These are phyloP conservation scores for Pichia thaimueangensis DNA, from an alignment of 805 yeast genomes.

Conservation along the genomic window DNA sequence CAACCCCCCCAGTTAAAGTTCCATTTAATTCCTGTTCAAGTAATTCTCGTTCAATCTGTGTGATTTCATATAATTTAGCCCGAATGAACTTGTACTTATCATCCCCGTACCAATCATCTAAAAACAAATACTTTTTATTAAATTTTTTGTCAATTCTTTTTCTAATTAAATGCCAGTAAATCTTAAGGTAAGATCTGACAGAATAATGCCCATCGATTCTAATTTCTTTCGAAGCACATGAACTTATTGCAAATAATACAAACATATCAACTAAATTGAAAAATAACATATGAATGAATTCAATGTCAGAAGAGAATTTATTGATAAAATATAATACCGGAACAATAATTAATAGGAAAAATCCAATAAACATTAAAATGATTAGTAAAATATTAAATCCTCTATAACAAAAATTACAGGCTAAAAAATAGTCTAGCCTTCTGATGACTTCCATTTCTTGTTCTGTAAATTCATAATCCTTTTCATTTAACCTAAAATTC, in stretches of 20 bases:
- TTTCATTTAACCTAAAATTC: neutral
- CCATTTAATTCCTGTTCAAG: neutral
- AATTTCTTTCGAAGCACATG: conserved; percentile 16
- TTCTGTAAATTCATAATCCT: neutral
- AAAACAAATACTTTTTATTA: conserved; percentile 8
- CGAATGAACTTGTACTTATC: conserved; percentile 10
- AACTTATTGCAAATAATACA: conserved; percentile 7
- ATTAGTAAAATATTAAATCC: conserved; percentile 3
- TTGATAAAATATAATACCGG: neutral
- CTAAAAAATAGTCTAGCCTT: conserved; percentile 7
- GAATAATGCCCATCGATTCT: conserved; percentile 8
- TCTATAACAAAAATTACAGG: conserved; percentile 4
- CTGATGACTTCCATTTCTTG: conserved; percentile 6
- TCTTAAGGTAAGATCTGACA: conserved; percentile 11
- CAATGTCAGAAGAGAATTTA: conserved; percentile 5
- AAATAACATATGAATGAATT: conserved; percentile 11
- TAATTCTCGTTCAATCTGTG: neutral
- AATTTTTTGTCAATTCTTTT: neutral
- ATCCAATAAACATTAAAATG: neutral
- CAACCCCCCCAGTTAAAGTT: neutral
- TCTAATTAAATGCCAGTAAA: conserved; percentile 10
- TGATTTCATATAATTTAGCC: conserved; percentile 7
- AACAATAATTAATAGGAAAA: neutral
- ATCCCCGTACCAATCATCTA: conserved; percentile 20
- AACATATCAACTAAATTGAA: conserved; percentile 8